These are phyloP conservation scores for Cryoendolithus antarcticus DNA, from an alignment of 2,329 filamentous ascomycete genomes.

Conservation along the genomic window DNA sequence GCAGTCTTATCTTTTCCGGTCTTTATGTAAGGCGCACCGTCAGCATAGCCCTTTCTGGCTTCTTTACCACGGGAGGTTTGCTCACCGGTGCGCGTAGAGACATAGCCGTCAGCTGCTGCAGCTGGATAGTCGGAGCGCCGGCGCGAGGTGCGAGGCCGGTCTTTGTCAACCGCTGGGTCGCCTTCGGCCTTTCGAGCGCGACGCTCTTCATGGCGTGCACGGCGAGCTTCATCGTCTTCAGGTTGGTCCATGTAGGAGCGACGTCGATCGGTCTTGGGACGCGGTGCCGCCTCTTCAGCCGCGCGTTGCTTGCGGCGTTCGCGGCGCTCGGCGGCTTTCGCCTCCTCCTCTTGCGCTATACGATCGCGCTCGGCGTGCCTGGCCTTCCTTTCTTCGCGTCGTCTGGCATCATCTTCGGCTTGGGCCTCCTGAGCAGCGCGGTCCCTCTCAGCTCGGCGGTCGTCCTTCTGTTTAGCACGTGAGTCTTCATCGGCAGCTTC, in stretches of 20 bases:
- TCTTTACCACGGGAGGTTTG: constrained; percentile 7
- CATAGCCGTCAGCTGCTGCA: constrained; percentile 29
- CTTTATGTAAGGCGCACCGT: constrained; percentile 22
- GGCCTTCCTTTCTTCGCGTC: constrained; percentile 14
- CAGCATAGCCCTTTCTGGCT: constrained; percentile 8
- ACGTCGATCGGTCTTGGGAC: constrained; percentile 18
- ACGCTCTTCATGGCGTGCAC: constrained; percentile 32
- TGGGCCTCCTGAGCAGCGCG: constrained; percentile 1
- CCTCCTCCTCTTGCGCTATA: constrained; percentile 16
- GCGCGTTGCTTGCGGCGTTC: constrained; percentile 18
- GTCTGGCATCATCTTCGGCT: constrained; percentile 6
- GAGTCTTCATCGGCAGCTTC: constrained; percentile 28
- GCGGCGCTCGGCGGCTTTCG: constrained; percentile 16
- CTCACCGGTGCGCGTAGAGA: constrained; percentile 31
- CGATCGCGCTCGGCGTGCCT: constrained; percentile 21
- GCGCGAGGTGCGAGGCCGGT: constrained; percentile 17
- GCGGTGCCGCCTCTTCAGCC: constrained; percentile 12
- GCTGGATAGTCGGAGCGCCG: constrained; percentile 22
- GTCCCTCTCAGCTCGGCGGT: constrained; percentile 4
- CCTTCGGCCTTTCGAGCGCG: constrained; percentile 28
- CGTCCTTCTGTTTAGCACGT: constrained; percentile 9
- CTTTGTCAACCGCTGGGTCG: constrained; percentile 19
- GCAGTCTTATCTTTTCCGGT: constrained; percentile 35
- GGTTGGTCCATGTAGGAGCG: constrained; percentile 9
- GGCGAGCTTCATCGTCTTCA: constrained; percentile 23